A percentile compares a stretch with the other conserved stretches of the same genome.
These are phyloP conservation scores for Coniophora puteana DNA, from an alignment of 1,284 basidiomycete genomes.

Conservation along the genomic window DNA sequence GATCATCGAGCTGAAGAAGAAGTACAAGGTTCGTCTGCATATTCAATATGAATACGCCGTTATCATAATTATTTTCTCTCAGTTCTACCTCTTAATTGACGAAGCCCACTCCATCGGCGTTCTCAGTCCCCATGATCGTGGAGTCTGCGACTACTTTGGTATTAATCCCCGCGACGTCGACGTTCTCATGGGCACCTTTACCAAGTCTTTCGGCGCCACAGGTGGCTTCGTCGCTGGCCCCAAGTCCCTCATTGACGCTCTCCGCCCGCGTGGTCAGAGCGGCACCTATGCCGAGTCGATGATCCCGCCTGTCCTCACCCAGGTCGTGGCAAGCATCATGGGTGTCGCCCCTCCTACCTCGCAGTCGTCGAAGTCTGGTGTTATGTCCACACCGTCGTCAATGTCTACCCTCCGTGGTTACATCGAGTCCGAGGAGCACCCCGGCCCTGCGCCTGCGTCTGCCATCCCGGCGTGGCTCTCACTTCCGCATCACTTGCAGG, in stretches of 20 bases:
- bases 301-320: constrained; percentile 83
- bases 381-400: constrained; percentile 19
- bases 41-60: neutral
- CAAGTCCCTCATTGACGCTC: constrained; percentile 72
- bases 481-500: constrained; percentile 62
- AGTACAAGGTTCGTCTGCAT: constrained; percentile 74
- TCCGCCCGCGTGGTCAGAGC: constrained; percentile 80
- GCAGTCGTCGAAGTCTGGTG: constrained; percentile 13
- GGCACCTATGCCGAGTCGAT: constrained; percentile 88
- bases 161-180: constrained; percentile 80
- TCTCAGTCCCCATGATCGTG: constrained; percentile 87
- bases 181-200: constrained; percentile 97
- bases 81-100: constrained; percentile 95
- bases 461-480: constrained; percentile 64
- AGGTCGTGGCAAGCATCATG: constrained; percentile 93
- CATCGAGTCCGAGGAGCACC: constrained; percentile 31
- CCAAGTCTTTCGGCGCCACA: constrained; percentile 94
- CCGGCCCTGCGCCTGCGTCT: constrained; percentile 60
- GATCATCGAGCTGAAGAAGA: constrained; percentile 83
- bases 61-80: constrained; percentile 7
- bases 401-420: constrained; percentile 18
- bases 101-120: constrained; percentile 97
- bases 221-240: constrained; percentile 90
- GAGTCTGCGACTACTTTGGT: constrained; percentile 91
- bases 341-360: constrained; percentile 58